phyloP scores from a whole-genome alignment of 495 filamentous ascomycete species.

The Haplographium delicatum region DNA sequence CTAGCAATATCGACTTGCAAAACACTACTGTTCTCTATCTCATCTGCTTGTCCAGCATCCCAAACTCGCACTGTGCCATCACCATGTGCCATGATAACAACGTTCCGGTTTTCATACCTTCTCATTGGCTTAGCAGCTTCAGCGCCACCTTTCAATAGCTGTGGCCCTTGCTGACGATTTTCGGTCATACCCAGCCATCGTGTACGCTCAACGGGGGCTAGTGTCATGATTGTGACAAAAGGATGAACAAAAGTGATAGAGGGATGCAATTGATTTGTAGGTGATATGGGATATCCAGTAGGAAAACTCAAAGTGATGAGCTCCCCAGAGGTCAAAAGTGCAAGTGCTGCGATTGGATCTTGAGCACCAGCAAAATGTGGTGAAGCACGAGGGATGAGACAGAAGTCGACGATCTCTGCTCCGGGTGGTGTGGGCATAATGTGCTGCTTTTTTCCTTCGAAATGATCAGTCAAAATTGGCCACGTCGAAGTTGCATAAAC shows the following conservation, averaged over 20 bases:
- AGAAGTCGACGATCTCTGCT: slow-evolving; percentile 76
- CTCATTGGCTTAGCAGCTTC: slow-evolving; percentile 61
- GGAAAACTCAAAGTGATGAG: slow-evolving; percentile 85
- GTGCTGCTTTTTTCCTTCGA: slow-evolving; percentile 62
- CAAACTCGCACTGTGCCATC: slow-evolving; percentile 85
- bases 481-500: slow-evolving; percentile 86
- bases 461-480: slow-evolving; percentile 71
- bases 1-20: slow-evolving; percentile 82
- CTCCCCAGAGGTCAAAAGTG: slow-evolving; percentile 78
- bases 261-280: slow-evolving; percentile 84
- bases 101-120: slow-evolving; percentile 72
- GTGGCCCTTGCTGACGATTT: slow-evolving; percentile 64
- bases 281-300: slow-evolving; percentile 80
- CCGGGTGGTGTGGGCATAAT: slow-evolving; percentile 64
- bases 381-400: slow-evolving; percentile 69
- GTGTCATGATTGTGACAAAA: slow-evolving; percentile 63
- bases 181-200: slow-evolving; percentile 88
- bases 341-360: slow-evolving; percentile 81
- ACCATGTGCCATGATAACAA: slow-evolving; percentile 76
- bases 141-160: slow-evolving; percentile 69
- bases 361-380: slow-evolving; percentile 84
- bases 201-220: slow-evolving; percentile 65
- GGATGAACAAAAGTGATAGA: slow-evolving; percentile 82
- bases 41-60: slow-evolving; percentile 86
- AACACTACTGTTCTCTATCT: slow-evolving; percentile 79